Base-by-base conservation (phyloP, 805 yeast species). In the Starmerella etchellsii region DNA sequence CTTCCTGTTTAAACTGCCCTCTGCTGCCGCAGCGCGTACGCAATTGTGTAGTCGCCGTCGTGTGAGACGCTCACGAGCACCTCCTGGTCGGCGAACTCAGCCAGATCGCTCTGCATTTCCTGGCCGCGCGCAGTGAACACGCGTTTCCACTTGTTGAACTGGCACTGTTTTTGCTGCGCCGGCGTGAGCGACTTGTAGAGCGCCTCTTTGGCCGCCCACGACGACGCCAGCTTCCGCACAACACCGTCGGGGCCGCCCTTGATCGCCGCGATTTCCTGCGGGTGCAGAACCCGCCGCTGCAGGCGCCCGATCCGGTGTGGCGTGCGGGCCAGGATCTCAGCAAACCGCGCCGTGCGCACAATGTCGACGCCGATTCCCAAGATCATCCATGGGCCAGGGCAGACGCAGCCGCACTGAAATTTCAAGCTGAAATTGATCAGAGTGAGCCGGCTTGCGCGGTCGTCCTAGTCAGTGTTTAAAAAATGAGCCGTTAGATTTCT, bases 171-270 rank as follows among this genome's bases (percentile, higher is more conserved):
- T 55, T 81, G 91, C 30, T 69, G 71, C 3, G 45, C 46, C 1
- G 50, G 38, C 35, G 67, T 71, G 42, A 81, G 56, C 0, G 77
- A 65, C 56, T 81, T 81, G 56, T 64, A 81, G 8, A 79, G 53
- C 1, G 91, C 87, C 51, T 81, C 93, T 49, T 81, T 81, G 8
- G 71, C 62, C 9, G 84, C 77, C 93, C 93, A 81, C 16, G 70
- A 51, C 2, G 74, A 73, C 1, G 82, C 71, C 16, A 80, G 55
- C 3, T 64, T 53, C 27, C 54, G 54, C 8, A 39, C 40, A 14
- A 34, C 35, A 29, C 32, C 32, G 11, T 31, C 41, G 7, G 42
- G 23, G 4, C 30, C 37, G 22, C 11, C 25, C 14, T 15, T 13
- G 24, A 14, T 50, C 37, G 47, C 24, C 3, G 46, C 37, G 39